These are phyloP conservation scores for Chytriomyces sp. DNA, from an alignment of 192 early-diverging fungal genomes.

Conservation along the genomic window DNA sequence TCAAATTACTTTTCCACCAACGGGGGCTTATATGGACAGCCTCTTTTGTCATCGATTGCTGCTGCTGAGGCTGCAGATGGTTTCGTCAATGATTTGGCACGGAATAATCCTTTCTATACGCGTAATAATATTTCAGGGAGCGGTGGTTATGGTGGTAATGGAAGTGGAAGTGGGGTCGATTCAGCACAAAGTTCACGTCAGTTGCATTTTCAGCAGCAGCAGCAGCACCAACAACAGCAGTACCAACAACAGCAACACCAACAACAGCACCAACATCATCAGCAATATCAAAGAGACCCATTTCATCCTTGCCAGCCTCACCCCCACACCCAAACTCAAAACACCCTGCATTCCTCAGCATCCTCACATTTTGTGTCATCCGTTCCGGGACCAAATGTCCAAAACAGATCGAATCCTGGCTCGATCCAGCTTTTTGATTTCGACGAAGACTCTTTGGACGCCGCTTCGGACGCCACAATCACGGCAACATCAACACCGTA, in stretches of 20 bases:
- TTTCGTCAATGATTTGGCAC: not conserved
- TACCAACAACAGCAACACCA: not conserved
- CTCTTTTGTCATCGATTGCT: not conserved
- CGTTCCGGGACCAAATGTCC: no score
- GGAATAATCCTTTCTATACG: not conserved
- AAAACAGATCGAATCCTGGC: no score
- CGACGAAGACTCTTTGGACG: not conserved
- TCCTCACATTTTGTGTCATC: no score
- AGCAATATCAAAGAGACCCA: not conserved
- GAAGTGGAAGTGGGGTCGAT: no score
- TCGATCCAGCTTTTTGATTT: not conserved
- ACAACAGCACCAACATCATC: not conserved
- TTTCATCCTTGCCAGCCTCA: not conserved
- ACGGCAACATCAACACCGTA: slow-evolving; percentile 17
- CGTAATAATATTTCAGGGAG: no score
- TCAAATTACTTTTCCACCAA: no score
- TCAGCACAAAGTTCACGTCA: no score
- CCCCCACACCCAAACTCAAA: no score
- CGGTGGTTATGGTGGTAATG: no score
- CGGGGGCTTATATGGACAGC: not conserved
- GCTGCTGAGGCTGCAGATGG: slow-evolving; percentile 3
- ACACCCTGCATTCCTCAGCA: no score
- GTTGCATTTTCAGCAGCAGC: not conserved
- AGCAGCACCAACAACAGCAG: not conserved
- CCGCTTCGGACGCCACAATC: slow-evolving; percentile 16